Evolutionary conservation across 2,329 filamentous ascomycete genomes (phyloP), one percentile per base, ranked within the genome.

Genomic region (Mollisia scopiformis): DNA sequence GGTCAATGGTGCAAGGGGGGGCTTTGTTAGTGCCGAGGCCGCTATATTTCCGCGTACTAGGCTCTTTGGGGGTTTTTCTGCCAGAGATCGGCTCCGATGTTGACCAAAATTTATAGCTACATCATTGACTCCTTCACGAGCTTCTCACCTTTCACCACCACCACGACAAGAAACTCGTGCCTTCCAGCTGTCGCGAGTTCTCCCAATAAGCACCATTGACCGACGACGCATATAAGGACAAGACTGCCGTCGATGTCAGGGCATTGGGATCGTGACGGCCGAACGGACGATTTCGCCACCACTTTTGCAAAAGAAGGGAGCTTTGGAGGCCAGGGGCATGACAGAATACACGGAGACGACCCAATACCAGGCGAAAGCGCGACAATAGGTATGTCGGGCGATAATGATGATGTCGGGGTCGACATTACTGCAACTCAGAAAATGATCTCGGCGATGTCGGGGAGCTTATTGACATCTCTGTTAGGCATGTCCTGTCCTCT

Each of bases 381-480:
- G 33, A 71, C 67, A n/a, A 66, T 72, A 62, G 67, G 63, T 27
- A 72, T 72, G 68, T 61, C 63, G 23, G 68, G 64, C 16, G 67
- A 71, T 55, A 66, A 74, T 63, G 76, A 77, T 35, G 70, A 72
- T 57, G 75, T 75, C 59, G 78, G 79, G 37, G 76, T 82, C 27
- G 88, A 94, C 63, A 92, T 96, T 66, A 93, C 93, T 5, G 84
- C 93, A 23, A 77, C 84, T 13, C 94, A 98, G 79, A 95, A 94
- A 80, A 99, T 99, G 95, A 76, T 96, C 57, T 97, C 94, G 59
- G 95, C 95, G 53, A 91, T 94, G 67, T 89, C 90, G 57, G 95
- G 95, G 62, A 98, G 93, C 76, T 78, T 99, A 59, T 76, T 98
- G 65, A 98, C 94, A 8, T 95, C 93, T 21, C 77, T 98, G 27